phyloP scores from a whole-genome alignment of 106 monocot genomes.

The Platanthera zijinensis region DNA sequence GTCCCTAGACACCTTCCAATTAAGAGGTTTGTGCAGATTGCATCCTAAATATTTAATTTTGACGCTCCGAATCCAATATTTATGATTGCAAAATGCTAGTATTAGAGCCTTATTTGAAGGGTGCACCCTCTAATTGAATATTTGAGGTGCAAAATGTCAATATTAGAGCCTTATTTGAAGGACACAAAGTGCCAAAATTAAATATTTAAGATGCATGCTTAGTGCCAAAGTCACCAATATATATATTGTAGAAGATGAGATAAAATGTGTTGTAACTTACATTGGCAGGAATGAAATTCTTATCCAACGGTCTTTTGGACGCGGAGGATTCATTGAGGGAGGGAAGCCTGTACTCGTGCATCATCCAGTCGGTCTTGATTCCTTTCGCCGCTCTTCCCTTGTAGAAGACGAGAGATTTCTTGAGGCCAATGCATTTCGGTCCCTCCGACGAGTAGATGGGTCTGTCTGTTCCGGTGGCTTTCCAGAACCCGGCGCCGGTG shows the following conservation, averaged over 20 bases:
- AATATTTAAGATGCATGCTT: too few relatives aligned
- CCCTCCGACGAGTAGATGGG: slow-evolving; percentile 93
- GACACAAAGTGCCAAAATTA: too few relatives aligned
- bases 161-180: too few relatives aligned
- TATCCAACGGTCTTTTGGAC: slow-evolving; percentile 50
- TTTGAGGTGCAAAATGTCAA: too few relatives aligned
- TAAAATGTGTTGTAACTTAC: slow-evolving; percentile 23
- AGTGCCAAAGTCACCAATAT: too few relatives aligned
- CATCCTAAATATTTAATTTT: too few relatives aligned
- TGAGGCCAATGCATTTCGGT: slow-evolving; percentile 84
- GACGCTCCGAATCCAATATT: too few relatives aligned
- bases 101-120: too few relatives aligned
- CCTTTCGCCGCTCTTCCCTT: slow-evolving; percentile 98
- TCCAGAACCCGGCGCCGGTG: slow-evolving; percentile 94
- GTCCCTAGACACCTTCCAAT: too few relatives aligned
- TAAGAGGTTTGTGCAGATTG: too few relatives aligned
- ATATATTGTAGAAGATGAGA: neutral
- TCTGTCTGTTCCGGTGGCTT: slow-evolving; percentile 94
- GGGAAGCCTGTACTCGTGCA: slow-evolving; percentile 97
- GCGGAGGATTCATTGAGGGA: slow-evolving; percentile 39
- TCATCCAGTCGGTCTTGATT: slow-evolving; percentile 96
- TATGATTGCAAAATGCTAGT: too few relatives aligned
- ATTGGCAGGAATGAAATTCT: slow-evolving; percentile 44
- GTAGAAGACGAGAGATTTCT: slow-evolving; percentile 99
- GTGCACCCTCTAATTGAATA: too few relatives aligned